Conservation (phyloP, 2,329 filamentous ascomycete genomes). For the Curvularia sp. region DNA sequence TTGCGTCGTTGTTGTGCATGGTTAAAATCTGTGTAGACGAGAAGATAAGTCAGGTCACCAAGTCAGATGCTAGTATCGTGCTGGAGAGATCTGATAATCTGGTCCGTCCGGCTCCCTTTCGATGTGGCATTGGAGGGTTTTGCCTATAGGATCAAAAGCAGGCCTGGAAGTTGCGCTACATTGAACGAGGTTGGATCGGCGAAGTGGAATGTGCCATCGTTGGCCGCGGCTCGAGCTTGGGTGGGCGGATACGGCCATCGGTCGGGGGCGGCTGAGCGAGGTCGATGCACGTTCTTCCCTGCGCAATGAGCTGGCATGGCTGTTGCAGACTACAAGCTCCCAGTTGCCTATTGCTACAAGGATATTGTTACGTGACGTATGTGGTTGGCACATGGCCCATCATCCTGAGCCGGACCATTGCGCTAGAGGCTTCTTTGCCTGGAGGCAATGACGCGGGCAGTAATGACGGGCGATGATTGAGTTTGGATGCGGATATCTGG, state of each 20-base stretch:
- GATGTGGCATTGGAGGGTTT: conserved; percentile 10
- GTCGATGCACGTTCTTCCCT: conserved; percentile 1
- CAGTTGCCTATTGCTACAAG: conserved; percentile 2
- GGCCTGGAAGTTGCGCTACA: conserved; percentile 1
- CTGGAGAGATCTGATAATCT: conserved; percentile 12
- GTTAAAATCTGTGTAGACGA: conserved; percentile 12
- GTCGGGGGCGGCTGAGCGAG: neutral
- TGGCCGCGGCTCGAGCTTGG: conserved; percentile 1
- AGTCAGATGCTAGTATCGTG: conserved; percentile 9
- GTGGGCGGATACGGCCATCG: conserved; percentile 2
- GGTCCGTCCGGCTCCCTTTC: conserved; percentile 5
- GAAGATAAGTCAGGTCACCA: conserved; percentile 13
- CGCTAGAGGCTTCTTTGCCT: conserved; percentile 3
- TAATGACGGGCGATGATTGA: conserved; percentile 1
- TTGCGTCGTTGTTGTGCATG: conserved; percentile 7
- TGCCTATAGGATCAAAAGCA: conserved; percentile 5
- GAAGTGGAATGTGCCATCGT: conserved; percentile 1
- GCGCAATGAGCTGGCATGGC: neutral
- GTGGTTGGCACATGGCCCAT: conserved; percentile 1
- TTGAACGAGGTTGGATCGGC: neutral
- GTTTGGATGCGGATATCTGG: conserved; percentile 16
- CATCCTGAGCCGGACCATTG: conserved; percentile 3
- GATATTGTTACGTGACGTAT: conserved; percentile 1
- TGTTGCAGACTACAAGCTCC: conserved; percentile 1
- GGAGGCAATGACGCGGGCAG: conserved; percentile 16